Conservation (phyloP, 768 basidiomycete species). For the Russula compacta region DNA sequence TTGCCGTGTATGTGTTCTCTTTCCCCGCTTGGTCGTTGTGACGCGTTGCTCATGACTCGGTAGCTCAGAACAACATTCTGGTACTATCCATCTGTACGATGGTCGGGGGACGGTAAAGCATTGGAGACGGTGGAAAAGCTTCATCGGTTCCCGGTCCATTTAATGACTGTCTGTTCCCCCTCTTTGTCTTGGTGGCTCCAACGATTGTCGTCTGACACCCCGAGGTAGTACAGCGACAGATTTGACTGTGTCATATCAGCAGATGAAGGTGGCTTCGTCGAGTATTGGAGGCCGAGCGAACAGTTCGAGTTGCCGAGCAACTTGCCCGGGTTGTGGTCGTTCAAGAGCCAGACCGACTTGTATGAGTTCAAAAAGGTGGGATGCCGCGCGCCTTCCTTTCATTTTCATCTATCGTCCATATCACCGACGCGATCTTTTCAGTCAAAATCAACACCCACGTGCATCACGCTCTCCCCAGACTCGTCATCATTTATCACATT, state of each 20-base stretch:
- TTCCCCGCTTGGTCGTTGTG: background rate
- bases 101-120: conserved; percentile 72
- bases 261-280: conserved; percentile 90
- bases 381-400: background rate
- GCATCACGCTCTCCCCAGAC: conserved; percentile 84
- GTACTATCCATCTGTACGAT: conserved; percentile 83
- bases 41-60: conserved; percentile 18
- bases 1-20: conserved; percentile 65
- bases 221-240: conserved; percentile 71
- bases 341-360: conserved; percentile 84
- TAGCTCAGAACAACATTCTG: conserved; percentile 72
- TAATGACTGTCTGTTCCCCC: conserved; percentile 53
- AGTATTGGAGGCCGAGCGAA: conserved; percentile 91
- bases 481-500: conserved; percentile 87
- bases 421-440: conserved; percentile 26
- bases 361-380: conserved; percentile 97
- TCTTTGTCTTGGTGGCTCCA: background rate
- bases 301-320: conserved; percentile 80
- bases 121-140: conserved; percentile 67
- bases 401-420: background rate
- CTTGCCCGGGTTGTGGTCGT: conserved; percentile 75
- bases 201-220: background rate
- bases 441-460: conserved; percentile 89
- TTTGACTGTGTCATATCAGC: conserved; percentile 91
- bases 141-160: conserved; percentile 82